Evolutionary conservation across 306 rosid species (phyloP), one percentile per base, ranked within the genome.

Genomic region (Malus orientalis): DNA sequence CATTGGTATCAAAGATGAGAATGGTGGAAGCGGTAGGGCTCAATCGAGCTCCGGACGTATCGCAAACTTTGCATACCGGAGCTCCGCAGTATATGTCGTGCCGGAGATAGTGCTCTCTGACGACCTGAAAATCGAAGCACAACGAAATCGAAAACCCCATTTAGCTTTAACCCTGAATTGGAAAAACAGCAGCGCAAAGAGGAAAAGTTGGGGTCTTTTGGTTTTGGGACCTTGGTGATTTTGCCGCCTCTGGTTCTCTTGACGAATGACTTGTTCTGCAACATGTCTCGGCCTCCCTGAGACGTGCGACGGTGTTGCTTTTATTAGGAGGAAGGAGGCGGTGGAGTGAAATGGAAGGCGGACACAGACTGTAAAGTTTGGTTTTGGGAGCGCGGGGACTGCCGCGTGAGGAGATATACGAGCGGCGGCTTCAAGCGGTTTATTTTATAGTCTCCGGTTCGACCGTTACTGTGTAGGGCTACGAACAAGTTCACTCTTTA

Each of bases 71-170:
- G 87, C 99, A 96, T 70, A 78, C 81, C 6, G 92, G 89, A 73
- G 91, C 86, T 33, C 99, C 98, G 61, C 99, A 96, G 80, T 84
- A 88, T 64, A 96, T 96, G 67, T 96, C 99, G 64, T 92, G 89
- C 25, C 99, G 83, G 32, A 96, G 87, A 73, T 96, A 96, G 86
- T 92, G 99, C 78, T 96, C 99, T 83, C 97, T 85, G 38, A 91
- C 90, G 74, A 90, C 95, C 97, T 95, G 87, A 65, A 42, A 60
- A n/a, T 8, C 65, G 44, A 77, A 15, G n/a, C 65, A 67, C 3
- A 49, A 58, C 5, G 38, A 66, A 38, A 22, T 2, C 5, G 51
- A 33, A 70, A 66, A 76, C 47, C 79, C 73, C 12, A 54, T 30
- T n/a, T 22, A 18, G 20, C 51, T 4, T 8, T 15, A 33, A 0